Evolutionary conservation across 2,329 filamentous ascomycete genomes (phyloP), one percentile per base, ranked within the genome.

Genomic region (Chrysoporthe austroafricana): DNA sequence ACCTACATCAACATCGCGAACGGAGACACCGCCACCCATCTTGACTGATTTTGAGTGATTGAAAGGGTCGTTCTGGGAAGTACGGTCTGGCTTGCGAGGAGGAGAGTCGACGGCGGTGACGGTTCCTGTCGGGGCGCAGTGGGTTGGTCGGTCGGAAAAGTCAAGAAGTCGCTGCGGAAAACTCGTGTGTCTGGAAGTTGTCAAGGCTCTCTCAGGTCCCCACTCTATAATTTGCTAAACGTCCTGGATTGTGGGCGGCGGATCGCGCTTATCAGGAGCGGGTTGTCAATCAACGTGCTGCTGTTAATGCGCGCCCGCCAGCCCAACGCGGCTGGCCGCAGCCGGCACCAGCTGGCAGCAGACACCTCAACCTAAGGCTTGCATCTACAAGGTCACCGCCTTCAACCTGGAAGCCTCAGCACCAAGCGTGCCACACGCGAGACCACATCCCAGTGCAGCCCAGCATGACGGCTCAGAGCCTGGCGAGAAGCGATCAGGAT

Each of bases 1-100:
- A 88, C 88, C 84, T 89, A 92, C 90, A 88, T 92, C 90, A 82
- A 94, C 91, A 85, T 94, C 92, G 85, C 91, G 91, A 84, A 95
- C 92, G 77, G 85, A 88, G 81, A 93, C 87, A 83, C 91, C 92
- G 83, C 90, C 88, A 80, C 85, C 84, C 92, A 94, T 94, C 82
- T 86, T 93, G 65, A 69, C 39, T 67, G 68, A 46, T 69, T 69
- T 62, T 46, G 50, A 64, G 42, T 65, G 68, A 46, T 69, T 69
- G 58, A 36, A 43, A 64, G 42, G 57, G 64, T 34, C 66, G 67
- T 64, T 57, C 61, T 54, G 85, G 57, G 46, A 57, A 61, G 59
- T 43, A n/a, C 64, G 64, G 58, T 48, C 14, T 42, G 9, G 57
- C 9, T 60, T 42, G 57, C 14, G 56, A 26, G 50, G 59, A 62